Evolutionary conservation across 2,329 filamentous ascomycete genomes (phyloP), one percentile per base, ranked within the genome.

Genomic region (Penicillium sp.): DNA sequence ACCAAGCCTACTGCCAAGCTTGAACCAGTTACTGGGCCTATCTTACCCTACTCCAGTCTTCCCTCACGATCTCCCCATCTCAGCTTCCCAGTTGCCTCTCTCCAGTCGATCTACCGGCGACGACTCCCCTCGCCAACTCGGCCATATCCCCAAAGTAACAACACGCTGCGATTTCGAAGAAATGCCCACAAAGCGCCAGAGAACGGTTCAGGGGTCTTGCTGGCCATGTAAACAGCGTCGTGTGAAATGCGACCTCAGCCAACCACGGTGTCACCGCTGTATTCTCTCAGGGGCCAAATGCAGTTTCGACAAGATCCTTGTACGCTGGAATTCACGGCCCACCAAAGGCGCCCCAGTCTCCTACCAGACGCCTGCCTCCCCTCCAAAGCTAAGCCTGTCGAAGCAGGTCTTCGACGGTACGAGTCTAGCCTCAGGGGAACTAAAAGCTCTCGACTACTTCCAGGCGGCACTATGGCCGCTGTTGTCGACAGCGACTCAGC

Each of bases 201-300:
- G 69, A 47, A 70, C 72, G 26, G 74, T 78, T 54, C 70, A 76
- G 63, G 79, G 79, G n/a, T 81, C 79, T 6, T 81, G 79, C 64
- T 81, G 79, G 79, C 73, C 76, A 24, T 81, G 79, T 70, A 81
- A 80, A 64, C 79, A 81, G 53, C 75, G 79, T 12, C 72, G 79
- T 26, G 78, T 81, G 47, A 80, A 81, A 62, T 81, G 79, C 64
- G 79, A 81, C 60, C 73, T 81, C 77, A 79, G 2, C 67, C 70
- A 50, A 54, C 37, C 45, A 4, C 45, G 26, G 15, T 49, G 45
- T 4, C 45, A 26, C 3, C 45, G 45, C 15, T 49, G 45, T 49
- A 49, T 19, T 49, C 45, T 49, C 45, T 30, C 45, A 4, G 45
- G 45, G n/a, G 45, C 45, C 45, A 49, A 49, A 30, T 49, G 45